Percentiles rank a stretch among this genome's conserved stretches.
Evolutionary conservation across 495 filamentous ascomycete genomes (phyloP).

Genomic region (Aspergillus steynii): DNA sequence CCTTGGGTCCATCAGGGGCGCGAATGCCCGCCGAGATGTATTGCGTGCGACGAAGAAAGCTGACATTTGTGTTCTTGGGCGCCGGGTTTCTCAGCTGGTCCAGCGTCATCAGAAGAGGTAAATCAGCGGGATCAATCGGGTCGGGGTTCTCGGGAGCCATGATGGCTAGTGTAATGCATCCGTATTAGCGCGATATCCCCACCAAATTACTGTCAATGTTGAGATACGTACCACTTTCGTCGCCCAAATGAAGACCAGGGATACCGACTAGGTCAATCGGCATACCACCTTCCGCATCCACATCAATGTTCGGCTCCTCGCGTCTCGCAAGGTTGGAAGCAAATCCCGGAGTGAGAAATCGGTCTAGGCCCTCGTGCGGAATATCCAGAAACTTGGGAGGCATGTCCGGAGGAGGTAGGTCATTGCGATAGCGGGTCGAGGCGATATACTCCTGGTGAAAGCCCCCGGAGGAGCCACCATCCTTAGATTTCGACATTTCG

Average conservation of each 20-base stretch:
- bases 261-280: conserved; percentile 92
- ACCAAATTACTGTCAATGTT: not conserved
- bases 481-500: conserved; percentile 42
- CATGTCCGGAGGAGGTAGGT: conserved; percentile 86
- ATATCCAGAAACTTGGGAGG: conserved; percentile 96
- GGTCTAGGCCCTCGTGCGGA: conserved; percentile 82
- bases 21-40: conserved; percentile 78
- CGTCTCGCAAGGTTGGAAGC: conserved; percentile 83
- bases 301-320: conserved; percentile 93
- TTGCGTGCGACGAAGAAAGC: conserved; percentile 93
- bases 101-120: conserved; percentile 74
- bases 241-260: conserved; percentile 89
- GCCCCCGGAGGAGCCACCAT: conserved; percentile 54
- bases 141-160: conserved; percentile 69
- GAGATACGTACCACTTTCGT: conserved; percentile 80
- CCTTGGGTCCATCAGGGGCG: conserved; percentile 38
- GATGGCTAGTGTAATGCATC: conserved; percentile 59
- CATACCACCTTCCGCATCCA: conserved; percentile 97
- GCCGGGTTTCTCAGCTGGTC: conserved; percentile 80
- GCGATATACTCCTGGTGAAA: conserved; percentile 96
- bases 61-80: conserved; percentile 66
- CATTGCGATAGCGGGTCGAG: conserved; percentile 90
- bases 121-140: conserved; percentile 76
- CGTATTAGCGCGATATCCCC: conserved; percentile 15
- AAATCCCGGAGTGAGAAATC: conserved; percentile 86